Base-by-base conservation (phyloP, 257 asterid genomes). In the Solanum chmielewskii region DNA sequence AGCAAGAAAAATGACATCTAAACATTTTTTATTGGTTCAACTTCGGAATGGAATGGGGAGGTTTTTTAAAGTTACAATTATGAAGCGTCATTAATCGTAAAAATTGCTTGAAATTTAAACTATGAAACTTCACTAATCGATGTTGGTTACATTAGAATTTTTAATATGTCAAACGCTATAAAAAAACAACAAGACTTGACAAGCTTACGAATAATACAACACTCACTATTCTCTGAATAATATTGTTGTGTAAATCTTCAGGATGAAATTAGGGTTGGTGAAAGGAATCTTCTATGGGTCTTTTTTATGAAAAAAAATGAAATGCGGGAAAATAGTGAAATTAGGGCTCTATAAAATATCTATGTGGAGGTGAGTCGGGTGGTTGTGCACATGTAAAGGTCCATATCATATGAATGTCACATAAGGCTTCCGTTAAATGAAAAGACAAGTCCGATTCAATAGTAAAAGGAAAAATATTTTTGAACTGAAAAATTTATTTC, bases 391-490 rank as follows among this genome's bases (percentile, higher is more conserved):
- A 18, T 56, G n/a, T 56, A n/a, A 10, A 18, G 64, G n/a, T 7
- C n/a, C 8, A 56, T 56, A 4, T 56, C n/a, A 56, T 9, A 56
- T 56, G 4, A 18, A 52, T 9, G 64, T 23, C 64, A 56, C 64
- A 56, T 56, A 18, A 7, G 0, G 1, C 64, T 56, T 18, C 11
- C 2, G 0, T 56, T 20, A 56, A 20, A 20, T 0, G 21, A 10
- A 56, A 7, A n/a, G 11, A 11, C 9, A 20, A 0, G 5, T 56
- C 5, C 0, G 11, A 2, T 7, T 10, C 11, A 2, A 18, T 56
- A 56, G 4, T 56, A 56, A 56, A 4, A 56, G 4, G 2, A 52
- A 52, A 0, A 18, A 4, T 56, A 56, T 9, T 56, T 56, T 56
- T 13, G 3, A 18, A 11, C 4, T 18, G 11, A 20, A 56, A 56